phyloP scores from a whole-genome alignment of 2,329 filamentous ascomycete species.

The Neonectria hederae region DNA sequence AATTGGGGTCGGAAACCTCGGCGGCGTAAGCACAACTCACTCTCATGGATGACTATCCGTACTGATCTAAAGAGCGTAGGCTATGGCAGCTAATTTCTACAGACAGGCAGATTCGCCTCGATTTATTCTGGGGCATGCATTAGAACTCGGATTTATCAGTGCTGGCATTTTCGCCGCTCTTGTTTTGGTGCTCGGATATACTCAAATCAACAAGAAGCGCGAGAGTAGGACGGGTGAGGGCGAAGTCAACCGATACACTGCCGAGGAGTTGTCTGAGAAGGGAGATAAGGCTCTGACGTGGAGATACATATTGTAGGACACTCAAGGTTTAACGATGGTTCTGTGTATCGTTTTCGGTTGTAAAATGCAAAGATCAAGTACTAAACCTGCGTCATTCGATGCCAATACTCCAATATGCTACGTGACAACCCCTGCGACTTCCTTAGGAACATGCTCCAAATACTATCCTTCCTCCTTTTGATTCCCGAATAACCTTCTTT shows the following conservation, averaged over 20 bases:
- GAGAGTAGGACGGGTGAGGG: conserved; percentile 55
- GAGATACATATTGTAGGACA: conserved; percentile 60
- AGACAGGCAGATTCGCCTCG: conserved; percentile 14
- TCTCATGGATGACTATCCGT: background rate
- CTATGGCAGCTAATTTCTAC: conserved; percentile 21
- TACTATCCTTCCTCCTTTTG: too few species aligned
- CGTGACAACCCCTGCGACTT: background rate
- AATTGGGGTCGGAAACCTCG: conserved; percentile 48
- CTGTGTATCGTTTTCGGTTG: background rate
- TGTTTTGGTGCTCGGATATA: conserved; percentile 61
- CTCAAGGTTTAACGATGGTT: too few species aligned
- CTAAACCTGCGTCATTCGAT: background rate
- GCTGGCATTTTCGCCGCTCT: conserved; percentile 56
- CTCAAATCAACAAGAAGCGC: conserved; percentile 66
- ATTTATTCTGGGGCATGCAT: conserved; percentile 8
- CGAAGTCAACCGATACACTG: conserved; percentile 51
- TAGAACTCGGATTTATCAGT: conserved; percentile 23
- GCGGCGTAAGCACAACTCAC: background rate
- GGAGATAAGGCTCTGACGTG: conserved; percentile 72
- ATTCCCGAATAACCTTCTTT: background rate
- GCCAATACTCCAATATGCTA: background rate
- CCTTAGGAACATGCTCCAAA: background rate
- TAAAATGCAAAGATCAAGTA: background rate
- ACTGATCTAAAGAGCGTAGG: background rate
- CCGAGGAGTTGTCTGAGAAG: conserved; percentile 63